Conservation (phyloP, 2,329 filamentous ascomycete species). For the Ophiobolus disseminans region DNA sequence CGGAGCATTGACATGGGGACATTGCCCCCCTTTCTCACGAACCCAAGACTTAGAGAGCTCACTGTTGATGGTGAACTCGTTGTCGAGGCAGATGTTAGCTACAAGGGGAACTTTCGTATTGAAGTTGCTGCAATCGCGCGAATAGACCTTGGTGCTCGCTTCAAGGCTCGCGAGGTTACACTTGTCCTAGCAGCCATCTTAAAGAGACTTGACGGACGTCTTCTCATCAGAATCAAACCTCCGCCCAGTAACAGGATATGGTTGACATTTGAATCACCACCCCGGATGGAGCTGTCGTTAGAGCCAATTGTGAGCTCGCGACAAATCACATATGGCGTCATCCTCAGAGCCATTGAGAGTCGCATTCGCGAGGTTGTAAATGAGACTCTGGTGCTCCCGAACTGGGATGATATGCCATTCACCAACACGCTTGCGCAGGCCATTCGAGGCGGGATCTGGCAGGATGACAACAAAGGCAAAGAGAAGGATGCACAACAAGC, state of each 20-base stretch:
- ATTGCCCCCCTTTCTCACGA: slow-evolving; percentile 85
- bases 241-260: slow-evolving; percentile 96
- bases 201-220: slow-evolving; percentile 83
- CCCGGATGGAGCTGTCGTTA: slow-evolving; percentile 91
- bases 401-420: slow-evolving; percentile 97
- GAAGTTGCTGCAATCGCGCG: slow-evolving; percentile 93
- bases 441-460: slow-evolving; percentile 87
- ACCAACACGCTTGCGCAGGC: slow-evolving; percentile 78
- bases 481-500: slow-evolving; percentile 20
- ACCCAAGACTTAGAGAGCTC: slow-evolving; percentile 84
- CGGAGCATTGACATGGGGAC: slow-evolving; percentile 86
- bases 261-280: slow-evolving; percentile 93
- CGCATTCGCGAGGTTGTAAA: slow-evolving; percentile 92
- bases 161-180: slow-evolving; percentile 90
- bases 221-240: slow-evolving; percentile 87
- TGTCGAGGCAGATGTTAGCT: slow-evolving; percentile 85
- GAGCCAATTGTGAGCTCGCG: slow-evolving; percentile 94
- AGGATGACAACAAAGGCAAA: slow-evolving; percentile 37
- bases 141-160: slow-evolving; percentile 85
- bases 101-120: slow-evolving; percentile 86
- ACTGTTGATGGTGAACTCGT: slow-evolving; percentile 90
- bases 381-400: slow-evolving; percentile 88
- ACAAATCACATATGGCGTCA: slow-evolving; percentile 93
- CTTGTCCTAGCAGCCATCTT: slow-evolving; percentile 85
- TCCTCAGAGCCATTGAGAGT: slow-evolving; percentile 91